Percentiles rank a stretch among this genome's conserved stretches.
These are phyloP conservation scores for Gymnopus androsaceus DNA, from an alignment of 1,284 basidiomycete genomes.

Conservation along the genomic window DNA sequence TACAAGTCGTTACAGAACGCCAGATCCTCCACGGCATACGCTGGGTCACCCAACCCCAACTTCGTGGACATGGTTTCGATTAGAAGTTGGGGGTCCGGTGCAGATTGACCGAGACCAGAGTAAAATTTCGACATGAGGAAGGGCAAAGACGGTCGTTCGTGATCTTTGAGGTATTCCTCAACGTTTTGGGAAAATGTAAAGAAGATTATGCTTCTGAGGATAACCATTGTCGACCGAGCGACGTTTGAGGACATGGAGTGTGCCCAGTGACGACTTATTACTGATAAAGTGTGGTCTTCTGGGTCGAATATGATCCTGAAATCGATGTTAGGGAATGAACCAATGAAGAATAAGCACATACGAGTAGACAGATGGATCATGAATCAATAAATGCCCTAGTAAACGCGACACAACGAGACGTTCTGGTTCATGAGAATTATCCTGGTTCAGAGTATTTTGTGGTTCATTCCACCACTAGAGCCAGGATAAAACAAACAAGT, in stretches of 20 bases:
- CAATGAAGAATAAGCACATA: background rate
- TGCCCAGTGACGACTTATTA: background rate
- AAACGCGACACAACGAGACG: conserved; percentile 1
- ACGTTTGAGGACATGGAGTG: background rate
- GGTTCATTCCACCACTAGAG: conserved; percentile 5
- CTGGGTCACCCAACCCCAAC: background rate
- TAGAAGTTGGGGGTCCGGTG: background rate
- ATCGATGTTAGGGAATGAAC: background rate
- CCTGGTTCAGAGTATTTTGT: background rate
- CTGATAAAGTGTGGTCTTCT: background rate
- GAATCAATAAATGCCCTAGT: background rate
- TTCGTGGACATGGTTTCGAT: background rate
- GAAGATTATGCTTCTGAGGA: background rate
- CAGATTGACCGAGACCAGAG: background rate
- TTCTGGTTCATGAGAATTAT: conserved; percentile 1
- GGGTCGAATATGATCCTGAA: background rate
- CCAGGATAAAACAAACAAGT: background rate
- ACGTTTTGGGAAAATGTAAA: conserved; percentile 4
- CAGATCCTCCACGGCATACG: conserved; percentile 2
- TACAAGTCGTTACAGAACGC: conserved; percentile 2
- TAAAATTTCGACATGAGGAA: background rate
- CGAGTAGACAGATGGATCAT: conserved; percentile 2
- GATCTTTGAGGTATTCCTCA: background rate
- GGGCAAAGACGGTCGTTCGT: background rate
- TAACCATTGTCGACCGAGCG: background rate